phyloP scores from a whole-genome alignment of 345 rosid species.

The Citrus mangshanensis region DNA sequence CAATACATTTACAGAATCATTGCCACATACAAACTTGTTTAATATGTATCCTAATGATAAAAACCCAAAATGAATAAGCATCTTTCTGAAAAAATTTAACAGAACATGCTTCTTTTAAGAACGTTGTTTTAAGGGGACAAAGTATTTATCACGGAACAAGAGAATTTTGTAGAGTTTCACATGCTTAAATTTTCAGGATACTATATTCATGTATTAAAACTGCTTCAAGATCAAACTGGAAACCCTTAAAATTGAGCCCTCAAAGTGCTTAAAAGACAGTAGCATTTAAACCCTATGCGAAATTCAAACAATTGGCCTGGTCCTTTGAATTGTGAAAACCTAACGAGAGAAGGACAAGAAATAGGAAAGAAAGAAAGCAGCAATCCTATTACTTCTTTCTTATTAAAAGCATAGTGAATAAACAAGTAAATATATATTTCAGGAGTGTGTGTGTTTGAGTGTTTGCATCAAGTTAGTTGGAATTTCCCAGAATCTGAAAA shows the following conservation, averaged over 20 bases:
- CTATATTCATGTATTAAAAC: background rate
- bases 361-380: background rate
- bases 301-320: background rate
- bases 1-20: background rate
- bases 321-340: background rate
- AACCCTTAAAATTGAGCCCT: background rate
- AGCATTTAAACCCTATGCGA: background rate
- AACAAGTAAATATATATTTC: background rate
- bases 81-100: background rate
- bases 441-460: background rate
- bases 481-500: background rate
- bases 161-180: background rate
- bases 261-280: background rate
- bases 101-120: background rate
- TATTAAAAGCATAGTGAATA: background rate
- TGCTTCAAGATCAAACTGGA: background rate
- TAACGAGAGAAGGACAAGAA: background rate
- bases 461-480: background rate
- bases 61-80: background rate
- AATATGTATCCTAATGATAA: background rate
- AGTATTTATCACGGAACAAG: background rate
- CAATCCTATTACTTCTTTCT: constrained; percentile 1
- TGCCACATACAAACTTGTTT: background rate
- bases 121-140: background rate
- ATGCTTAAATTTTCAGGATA: background rate